Percentiles rank a stretch among this genome's conserved stretches.
Evolutionary conservation across 805 yeast genomes (phyloP).

Genomic region (Saccharomycopsis oosterbeekiorum): DNA sequence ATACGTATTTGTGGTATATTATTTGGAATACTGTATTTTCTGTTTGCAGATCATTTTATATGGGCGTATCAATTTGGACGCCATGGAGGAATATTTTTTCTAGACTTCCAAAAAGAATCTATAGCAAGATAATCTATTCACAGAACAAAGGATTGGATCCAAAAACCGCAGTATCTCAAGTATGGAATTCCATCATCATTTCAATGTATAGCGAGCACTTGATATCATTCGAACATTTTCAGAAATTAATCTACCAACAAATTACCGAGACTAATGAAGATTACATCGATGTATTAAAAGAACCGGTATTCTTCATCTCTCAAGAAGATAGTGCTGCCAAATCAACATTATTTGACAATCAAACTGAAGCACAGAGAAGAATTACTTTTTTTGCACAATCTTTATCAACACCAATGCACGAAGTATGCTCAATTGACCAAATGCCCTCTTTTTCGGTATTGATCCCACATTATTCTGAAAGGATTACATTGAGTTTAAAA

Average conservation of each 20-base stretch:
- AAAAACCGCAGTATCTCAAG: conserved; percentile 50
- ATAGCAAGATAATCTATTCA: conserved; percentile 54
- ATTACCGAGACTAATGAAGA: conserved; percentile 27
- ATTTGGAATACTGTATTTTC: conserved; percentile 71
- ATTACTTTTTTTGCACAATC: conserved; percentile 88
- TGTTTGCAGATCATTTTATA: conserved; percentile 55
- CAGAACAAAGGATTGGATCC: conserved; percentile 33
- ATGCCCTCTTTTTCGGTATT: conserved; percentile 81
- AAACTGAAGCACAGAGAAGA: conserved; percentile 74
- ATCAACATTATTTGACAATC: conserved; percentile 45
- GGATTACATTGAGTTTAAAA: conserved; percentile 61
- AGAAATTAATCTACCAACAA: conserved; percentile 51
- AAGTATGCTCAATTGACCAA: conserved; percentile 49
- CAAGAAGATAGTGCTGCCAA: conserved; percentile 69
- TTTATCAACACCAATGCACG: conserved; percentile 75
- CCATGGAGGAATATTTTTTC: conserved; percentile 82
- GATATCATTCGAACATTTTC: conserved; percentile 62
- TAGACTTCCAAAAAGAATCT: conserved; percentile 65
- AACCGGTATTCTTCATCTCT: conserved; percentile 70
- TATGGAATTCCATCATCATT: conserved; percentile 80
- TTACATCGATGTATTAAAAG: conserved; percentile 39
- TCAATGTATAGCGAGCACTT: conserved; percentile 78
- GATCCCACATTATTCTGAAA: conserved; percentile 82
- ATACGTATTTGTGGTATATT: conserved; percentile 80
- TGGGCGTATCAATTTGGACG: conserved; percentile 78